Evolutionary conservation across 805 yeast genomes (phyloP).

Genomic region (Candida incommunis): DNA sequence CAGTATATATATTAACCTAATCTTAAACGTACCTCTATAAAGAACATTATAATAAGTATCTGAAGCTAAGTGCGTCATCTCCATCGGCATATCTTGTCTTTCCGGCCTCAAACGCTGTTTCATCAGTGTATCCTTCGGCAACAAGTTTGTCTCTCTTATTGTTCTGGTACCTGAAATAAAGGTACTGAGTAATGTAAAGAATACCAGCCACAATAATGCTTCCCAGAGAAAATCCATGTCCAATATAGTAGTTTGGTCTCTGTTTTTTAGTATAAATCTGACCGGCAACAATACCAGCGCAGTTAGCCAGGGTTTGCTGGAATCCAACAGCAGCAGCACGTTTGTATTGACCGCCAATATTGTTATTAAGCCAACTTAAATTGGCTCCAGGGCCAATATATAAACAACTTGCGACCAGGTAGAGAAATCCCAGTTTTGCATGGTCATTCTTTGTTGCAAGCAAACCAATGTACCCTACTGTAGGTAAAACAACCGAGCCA

Average conservation of each 20-base stretch:
- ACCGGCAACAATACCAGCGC: slow-evolving; percentile 31
- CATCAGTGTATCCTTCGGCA: neutral
- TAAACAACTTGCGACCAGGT: slow-evolving; percentile 10
- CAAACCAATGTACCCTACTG: neutral
- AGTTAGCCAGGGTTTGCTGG: slow-evolving; percentile 31
- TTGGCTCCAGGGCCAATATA: slow-evolving; percentile 28
- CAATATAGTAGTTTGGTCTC: slow-evolving; percentile 25
- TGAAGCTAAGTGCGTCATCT: neutral
- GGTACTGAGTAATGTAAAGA: neutral
- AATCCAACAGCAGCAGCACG: slow-evolving; percentile 29
- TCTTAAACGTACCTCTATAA: too few relatives aligned
- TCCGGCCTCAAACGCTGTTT: neutral
- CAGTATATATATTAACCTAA: neutral
- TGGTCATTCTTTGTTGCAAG: neutral
- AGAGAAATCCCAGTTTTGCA: neutral
- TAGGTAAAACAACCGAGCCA: neutral
- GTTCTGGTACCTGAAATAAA: neutral
- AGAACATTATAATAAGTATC: neutral
- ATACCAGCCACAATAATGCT: neutral
- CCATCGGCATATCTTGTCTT: neutral
- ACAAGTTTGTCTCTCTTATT: neutral
- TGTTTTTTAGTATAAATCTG: slow-evolving; percentile 24
- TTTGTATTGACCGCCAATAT: slow-evolving; percentile 28
- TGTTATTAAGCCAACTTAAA: slow-evolving; percentile 30
- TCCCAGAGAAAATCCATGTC: slow-evolving; percentile 16